Base-by-base conservation (phyloP, 78 protist species). In the Pelomyxa schiedti region DNA sequence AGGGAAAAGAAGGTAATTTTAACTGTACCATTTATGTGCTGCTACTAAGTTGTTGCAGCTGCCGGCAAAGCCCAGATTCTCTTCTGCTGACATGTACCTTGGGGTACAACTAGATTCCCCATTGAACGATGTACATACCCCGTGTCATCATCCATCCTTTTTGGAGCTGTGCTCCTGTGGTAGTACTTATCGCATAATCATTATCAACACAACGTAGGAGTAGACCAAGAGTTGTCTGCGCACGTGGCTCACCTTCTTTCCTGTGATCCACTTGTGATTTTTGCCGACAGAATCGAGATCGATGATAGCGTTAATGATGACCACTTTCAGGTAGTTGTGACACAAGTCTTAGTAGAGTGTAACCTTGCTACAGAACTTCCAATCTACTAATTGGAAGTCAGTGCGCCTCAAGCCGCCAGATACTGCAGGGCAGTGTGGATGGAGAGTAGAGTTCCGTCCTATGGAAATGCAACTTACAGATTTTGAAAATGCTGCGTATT, bases 351-450 rank as follows among this genome's bases (percentile, higher is more conserved):
- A 38, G 5, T 3, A 16, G 4, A 66, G 3, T 52, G 3, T 36
- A 36, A 24, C 22, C 1, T 1, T 67, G 8, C 24, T 3, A 36
- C 53, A 78, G 76, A 92, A 90, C 73, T 80, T 92, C 47, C 94
- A 90, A 63, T 80, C 90, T 24, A 96, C 99, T 52, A 95, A 96
- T 83, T 96, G 99, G 99, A 94, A 92, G 42, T 86, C 97, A 1
- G 88, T 91, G 63, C 95, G 99, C 39, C 92, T 93, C 88, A 96
- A 96, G 88, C 97, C 97, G 38, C 98, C 98, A 4, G 95, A 96
- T 4, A 85, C 92, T 65, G 2, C 37, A 67, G n/a, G 39, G 38
- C n/a, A 42, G 29, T 88, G 91, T 58, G 97, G 98, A 7, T 95
- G 98, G 99, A 76, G 99, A 30, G 95, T 92, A 6, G 99, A 96